Base-by-base conservation (phyloP, 148 eudicot species). In the Rhododendron ovatum region DNA sequence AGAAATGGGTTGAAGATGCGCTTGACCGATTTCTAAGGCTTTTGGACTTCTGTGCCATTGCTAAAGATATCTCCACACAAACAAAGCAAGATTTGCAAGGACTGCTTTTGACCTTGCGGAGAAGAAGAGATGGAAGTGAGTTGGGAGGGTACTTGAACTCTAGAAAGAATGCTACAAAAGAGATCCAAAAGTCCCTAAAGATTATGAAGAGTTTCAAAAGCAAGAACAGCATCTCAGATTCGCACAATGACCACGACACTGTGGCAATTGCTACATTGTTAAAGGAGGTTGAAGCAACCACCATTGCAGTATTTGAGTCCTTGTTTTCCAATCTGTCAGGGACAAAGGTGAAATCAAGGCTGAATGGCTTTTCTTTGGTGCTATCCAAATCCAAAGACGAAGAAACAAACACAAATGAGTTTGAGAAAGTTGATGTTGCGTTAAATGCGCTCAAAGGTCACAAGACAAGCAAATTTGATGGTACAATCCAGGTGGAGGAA, bases 1-100 rank as follows among this genome's bases (percentile, higher is more conserved):
- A 84, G 50, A 86, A 84, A 82, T 87, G 85, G 84, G 88, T 71
- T 18, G 90, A 91, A 48, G 89, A 84, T 28, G 76, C 71, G 65
- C 35, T 88, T 67, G 90, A 88, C 1, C 82, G 82, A 61, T 90
- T 76, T 51, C 69, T 90, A 4, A 86, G 78, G 82, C 65, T 90
- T 20, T 80, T 90, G 71, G 90, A 88, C 82, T 78, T 78, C 0
- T 88, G 87, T 80, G 88, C 59, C 48, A 22, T 45, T 14, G 22
- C 84, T 22, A 88, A 83, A 48, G 91, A 86, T 67, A 85, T 84
- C 11, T 76, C 87, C 84, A 37, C 69, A 47, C 83, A 88, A 48
- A 85, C 85, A n/a, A 86, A 82, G 65, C 78, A 90, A 45, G 81
- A 79, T 33, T 28, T 84, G 18, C 85, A 86, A 48, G 41, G 86